phyloP scores from a whole-genome alignment of 345 rosid genomes.

The Geranium brycei region DNA sequence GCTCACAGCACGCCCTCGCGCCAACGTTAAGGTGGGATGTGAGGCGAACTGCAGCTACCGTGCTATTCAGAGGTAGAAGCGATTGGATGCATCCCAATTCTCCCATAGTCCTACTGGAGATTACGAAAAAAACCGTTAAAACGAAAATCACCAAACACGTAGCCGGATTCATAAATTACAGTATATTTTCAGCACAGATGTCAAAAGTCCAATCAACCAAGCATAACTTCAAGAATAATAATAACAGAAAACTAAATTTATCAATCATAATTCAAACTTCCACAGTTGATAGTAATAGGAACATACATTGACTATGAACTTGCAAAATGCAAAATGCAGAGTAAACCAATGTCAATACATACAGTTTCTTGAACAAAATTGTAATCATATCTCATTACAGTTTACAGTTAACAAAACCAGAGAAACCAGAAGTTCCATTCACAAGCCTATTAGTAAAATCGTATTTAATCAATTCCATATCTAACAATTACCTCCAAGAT shows the following conservation, averaged over 20 bases:
- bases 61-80: slow-evolving; percentile 51
- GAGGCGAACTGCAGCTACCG: slow-evolving; percentile 29
- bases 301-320: background rate
- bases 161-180: too few species aligned
- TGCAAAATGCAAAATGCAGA: background rate
- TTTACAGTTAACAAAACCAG: too few species aligned
- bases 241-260: too few species aligned
- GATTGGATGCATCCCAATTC: slow-evolving; percentile 65
- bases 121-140: background rate
- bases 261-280: background rate
- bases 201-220: too few species aligned
- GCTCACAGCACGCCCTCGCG: slow-evolving; percentile 73
- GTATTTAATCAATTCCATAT: background rate
- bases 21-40: slow-evolving; percentile 60
- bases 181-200: too few species aligned
- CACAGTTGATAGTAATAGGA: background rate
- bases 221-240: too few species aligned
- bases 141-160: background rate
- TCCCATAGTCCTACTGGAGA: slow-evolving; percentile 51
- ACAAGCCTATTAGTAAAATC: too few species aligned
- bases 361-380: too few species aligned
- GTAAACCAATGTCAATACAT: too few species aligned
- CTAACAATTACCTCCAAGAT: background rate
- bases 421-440: too few species aligned
- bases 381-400: too few species aligned